Conservation (phyloP, 2,329 filamentous ascomycete species). For the Cercospora zeae-maydis region DNA sequence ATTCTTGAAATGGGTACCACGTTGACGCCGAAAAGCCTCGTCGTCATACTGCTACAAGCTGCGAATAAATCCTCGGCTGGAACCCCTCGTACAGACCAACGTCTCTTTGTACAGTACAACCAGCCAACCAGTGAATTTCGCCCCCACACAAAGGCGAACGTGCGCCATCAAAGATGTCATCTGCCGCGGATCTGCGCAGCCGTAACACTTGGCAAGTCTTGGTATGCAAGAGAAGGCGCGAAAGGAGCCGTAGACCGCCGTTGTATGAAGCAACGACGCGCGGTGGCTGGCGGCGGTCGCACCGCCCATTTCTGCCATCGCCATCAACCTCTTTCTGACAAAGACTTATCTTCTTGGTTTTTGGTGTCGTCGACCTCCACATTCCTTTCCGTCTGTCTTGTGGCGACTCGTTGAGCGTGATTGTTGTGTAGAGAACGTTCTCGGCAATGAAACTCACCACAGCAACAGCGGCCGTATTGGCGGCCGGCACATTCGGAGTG, state of each 20-base stretch:
- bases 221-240: background rate
- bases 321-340: background rate
- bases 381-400: background rate
- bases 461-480: constrained; percentile 1
- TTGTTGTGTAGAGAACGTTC: background rate
- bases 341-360: background rate
- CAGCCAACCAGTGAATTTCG: background rate
- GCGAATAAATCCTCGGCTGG: background rate
- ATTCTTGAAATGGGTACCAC: background rate
- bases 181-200: background rate
- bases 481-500: background rate
- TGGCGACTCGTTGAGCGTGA: background rate
- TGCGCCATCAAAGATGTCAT: constrained; percentile 3
- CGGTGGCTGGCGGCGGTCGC: background rate
- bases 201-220: background rate
- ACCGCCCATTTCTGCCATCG: background rate
- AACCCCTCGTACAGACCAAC: background rate
- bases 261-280: background rate
- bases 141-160: background rate
- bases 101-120: background rate
- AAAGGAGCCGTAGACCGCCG: background rate
- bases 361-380: background rate
- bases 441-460: constrained; percentile 1
- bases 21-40: background rate
- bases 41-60: background rate